Conservation (phyloP, 768 basidiomycete genomes). For the Rhodotorula toruloides region DNA sequence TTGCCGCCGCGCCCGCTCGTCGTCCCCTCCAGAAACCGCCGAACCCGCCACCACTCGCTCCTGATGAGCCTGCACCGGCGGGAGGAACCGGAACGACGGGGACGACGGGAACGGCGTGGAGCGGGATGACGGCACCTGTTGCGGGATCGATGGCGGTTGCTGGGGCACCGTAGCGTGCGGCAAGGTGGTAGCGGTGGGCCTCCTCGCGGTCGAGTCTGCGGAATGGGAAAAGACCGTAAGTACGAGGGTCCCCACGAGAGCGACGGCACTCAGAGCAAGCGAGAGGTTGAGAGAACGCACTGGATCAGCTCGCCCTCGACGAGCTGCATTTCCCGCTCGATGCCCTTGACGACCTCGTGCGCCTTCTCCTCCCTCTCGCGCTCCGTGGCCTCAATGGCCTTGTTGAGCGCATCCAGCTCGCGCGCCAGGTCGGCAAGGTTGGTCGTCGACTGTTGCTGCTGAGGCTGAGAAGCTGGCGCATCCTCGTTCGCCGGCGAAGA, state of each 20-base stretch:
- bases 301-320: conserved; percentile 34
- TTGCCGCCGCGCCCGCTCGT: neutral
- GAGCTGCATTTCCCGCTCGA: conserved; percentile 30
- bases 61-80: neutral
- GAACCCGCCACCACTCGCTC: conserved; percentile 14
- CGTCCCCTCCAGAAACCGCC: conserved; percentile 1
- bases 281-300: neutral
- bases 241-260: too few species aligned
- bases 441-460: neutral
- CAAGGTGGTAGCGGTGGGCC: conserved; percentile 16
- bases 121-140: neutral
- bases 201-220: conserved; percentile 37
- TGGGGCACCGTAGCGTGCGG: neutral
- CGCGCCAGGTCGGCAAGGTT: conserved; percentile 27
- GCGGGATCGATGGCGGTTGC: neutral
- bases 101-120: conserved; percentile 1
- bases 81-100: neutral
- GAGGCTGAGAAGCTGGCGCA: neutral
- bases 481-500: neutral
- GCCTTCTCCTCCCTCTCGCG: conserved; percentile 10
- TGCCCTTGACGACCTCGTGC: conserved; percentile 14
- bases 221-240: fast-evolving
- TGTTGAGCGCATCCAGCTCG: conserved; percentile 35
- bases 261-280: neutral
- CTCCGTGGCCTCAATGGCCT: conserved; percentile 28